Base-by-base conservation (phyloP, 768 basidiomycete species). In the Cystofilobasidium macerans region DNA sequence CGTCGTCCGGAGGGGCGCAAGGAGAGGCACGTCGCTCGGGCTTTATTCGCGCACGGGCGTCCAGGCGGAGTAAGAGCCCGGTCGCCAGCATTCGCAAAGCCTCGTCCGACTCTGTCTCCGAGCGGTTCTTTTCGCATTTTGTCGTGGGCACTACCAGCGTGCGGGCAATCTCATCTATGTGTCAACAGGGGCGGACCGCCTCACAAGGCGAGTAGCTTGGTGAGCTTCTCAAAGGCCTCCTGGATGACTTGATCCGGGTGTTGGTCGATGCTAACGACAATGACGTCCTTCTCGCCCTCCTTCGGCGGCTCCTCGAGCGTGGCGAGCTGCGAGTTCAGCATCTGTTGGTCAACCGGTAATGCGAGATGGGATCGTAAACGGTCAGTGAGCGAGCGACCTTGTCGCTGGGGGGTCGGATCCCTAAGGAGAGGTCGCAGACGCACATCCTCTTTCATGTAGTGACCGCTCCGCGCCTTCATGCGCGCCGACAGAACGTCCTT, bases 311-410 rank as follows among this genome's bases (percentile, higher is more conserved):
- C 47, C 36, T 66, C 65, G 26, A 66, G 45, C 48, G 65, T 66
- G 5, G 58, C 51, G 32, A 66, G 59, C 45, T 66, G 65, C n/a
- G 65, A 66, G 43, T 61, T 47, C 40, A 66, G 60, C 65, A 66
- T 66, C 38, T 62, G 20, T n/a, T n/a, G n/a, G n/a, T n/a, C n/a
- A n/a, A n/a, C n/a, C n/a, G n/a, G n/a, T n/a, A n/a, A n/a, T n/a
- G n/a, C 47, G 16, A 30, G 26, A 57, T 18, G 32, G 48, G 9
- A 26, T 30, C 28, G 22, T 4, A 12, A 22, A 35, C 28, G 9
- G 9, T 14, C 4, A 56, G 11, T 35, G 16, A 35, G 33, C 22
- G 53, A 12, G 9, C n/a, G n/a, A n/a, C n/a, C n/a, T n/a, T n/a
- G n/a, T n/a, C n/a, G n/a, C n/a, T n/a, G n/a, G n/a, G n/a, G n/a